A percentile compares a stretch with the other conserved stretches of the same genome.
These are phyloP conservation scores for Nitzschia inconspicua DNA, from an alignment of 108 stramenopile genomes.

Conservation along the genomic window DNA sequence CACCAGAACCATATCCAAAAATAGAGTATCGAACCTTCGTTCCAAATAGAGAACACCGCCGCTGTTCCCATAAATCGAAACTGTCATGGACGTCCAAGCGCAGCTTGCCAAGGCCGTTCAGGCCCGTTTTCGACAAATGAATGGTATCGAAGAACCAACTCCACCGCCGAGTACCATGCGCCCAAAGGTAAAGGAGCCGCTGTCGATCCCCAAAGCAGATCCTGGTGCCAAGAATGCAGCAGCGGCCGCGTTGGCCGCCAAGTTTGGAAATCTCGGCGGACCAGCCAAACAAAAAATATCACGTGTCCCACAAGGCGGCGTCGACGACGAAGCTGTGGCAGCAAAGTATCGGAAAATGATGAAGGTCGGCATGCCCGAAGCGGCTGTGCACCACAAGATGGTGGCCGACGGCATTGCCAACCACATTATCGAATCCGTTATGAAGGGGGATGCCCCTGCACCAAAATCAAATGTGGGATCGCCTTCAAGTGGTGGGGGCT, in stretches of 20 bases:
- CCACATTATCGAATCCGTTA: constrained; percentile 11
- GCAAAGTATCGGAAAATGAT: constrained; percentile 16
- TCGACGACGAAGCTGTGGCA: neutral
- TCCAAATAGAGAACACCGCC: too few species aligned
- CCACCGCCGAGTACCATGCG: constrained; percentile 1
- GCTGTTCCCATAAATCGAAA: too few species aligned
- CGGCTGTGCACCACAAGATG: constrained; percentile 14
- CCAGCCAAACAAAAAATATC: neutral
- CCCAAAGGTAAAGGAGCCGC: constrained; percentile 1
- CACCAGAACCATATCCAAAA: too few species aligned
- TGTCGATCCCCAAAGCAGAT: constrained; percentile 16
- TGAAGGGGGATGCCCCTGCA: neutral
- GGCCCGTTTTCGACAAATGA: neutral
- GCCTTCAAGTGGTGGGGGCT: neutral
- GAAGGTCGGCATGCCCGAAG: constrained; percentile 23
- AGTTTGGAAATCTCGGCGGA: constrained; percentile 8
- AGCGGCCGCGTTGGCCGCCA: constrained; percentile 20
- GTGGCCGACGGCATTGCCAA: constrained; percentile 13
- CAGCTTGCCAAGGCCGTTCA: constrained; percentile 16
- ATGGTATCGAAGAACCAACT: constrained; percentile 6
- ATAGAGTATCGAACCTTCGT: too few species aligned
- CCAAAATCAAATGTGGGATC: neutral
- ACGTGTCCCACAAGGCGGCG: constrained; percentile 14
- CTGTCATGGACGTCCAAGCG: constrained; percentile 19
- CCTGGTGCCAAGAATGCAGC: constrained; percentile 24